A percentile compares a stretch with the other conserved stretches of the same genome.
phyloP scores from a whole-genome alignment of 2,329 filamentous ascomycete species.

The Colletotrichum sp. region DNA sequence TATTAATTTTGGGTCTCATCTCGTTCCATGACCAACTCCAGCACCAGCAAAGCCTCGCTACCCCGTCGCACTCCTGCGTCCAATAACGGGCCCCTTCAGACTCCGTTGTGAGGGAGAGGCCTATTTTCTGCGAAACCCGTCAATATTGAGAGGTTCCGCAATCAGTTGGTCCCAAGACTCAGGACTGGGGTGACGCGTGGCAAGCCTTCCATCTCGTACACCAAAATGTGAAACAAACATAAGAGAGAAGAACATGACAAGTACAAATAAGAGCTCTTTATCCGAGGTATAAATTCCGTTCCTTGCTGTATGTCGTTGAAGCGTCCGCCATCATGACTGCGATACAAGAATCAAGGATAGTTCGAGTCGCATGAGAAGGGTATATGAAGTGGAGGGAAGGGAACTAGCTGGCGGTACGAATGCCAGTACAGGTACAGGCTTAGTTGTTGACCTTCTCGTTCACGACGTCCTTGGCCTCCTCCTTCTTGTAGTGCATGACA shows the following conservation, averaged over 20 bases:
- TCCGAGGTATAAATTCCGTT: constrained; percentile 20
- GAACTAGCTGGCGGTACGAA: background rate
- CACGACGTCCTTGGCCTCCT: constrained; percentile 59
- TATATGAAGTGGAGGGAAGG: constrained; percentile 5
- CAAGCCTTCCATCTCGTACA: constrained; percentile 2
- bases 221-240: constrained; percentile 1
- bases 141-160: background rate
- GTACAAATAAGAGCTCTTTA: background rate
- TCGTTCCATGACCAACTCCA: background rate
- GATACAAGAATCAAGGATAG: background rate
- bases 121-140: background rate
- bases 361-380: constrained; percentile 3
- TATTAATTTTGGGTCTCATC: constrained; percentile 14
- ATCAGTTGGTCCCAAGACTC: background rate
- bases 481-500: constrained; percentile 66
- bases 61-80: background rate
- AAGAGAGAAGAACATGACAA: background rate
- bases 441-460: constrained; percentile 58
- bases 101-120: background rate
- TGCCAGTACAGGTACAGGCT: background rate
- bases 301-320: constrained; percentile 21
- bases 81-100: background rate
- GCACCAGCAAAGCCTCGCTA: background rate
- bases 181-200: background rate
- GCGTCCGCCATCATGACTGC: constrained; percentile 15